These are phyloP conservation scores for Breviolum minutum DNA, from an alignment of 73 alveolate species.

Conservation along the genomic window DNA sequence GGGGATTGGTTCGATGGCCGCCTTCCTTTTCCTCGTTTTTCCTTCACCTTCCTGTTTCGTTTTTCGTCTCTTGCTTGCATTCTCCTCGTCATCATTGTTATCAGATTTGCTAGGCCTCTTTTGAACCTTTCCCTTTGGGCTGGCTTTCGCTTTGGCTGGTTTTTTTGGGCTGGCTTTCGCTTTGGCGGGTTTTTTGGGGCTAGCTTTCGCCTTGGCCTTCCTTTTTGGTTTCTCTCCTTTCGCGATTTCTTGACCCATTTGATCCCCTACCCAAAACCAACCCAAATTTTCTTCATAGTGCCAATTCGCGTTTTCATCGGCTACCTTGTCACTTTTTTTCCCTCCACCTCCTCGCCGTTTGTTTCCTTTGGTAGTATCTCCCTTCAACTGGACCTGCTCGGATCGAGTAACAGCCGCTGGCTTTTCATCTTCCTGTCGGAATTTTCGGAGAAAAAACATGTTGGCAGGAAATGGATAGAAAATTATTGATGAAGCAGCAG, in stretches of 20 bases:
- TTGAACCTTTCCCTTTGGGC: too few relatives aligned
- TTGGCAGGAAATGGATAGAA: too few relatives aligned
- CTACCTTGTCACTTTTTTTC: neutral
- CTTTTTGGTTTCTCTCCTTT: neutral
- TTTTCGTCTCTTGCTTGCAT: too few relatives aligned
- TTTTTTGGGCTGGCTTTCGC: neutral
- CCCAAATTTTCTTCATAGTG: too few relatives aligned
- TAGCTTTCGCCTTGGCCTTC: neutral
- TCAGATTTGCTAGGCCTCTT: too few relatives aligned
- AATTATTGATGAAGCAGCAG: neutral
- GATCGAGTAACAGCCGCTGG: neutral
- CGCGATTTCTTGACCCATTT: neutral
- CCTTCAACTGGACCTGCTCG: neutral
- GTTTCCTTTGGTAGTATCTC: neutral
- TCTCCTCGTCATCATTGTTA: too few relatives aligned
- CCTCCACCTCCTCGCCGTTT: too few relatives aligned
- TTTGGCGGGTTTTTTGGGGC: neutral
- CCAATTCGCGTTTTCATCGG: neutral
- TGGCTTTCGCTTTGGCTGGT: too few relatives aligned
- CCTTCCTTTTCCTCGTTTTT: neutral
- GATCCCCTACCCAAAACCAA: neutral
- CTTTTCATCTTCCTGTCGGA: neutral
- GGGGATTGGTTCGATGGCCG: neutral
- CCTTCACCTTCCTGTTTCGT: neutral
- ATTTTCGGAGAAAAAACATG: too few relatives aligned